Evolutionary conservation across 129 eudicot genomes (phyloP), one percentile per base, ranked within the genome.

Genomic region (Mikania micrantha): DNA sequence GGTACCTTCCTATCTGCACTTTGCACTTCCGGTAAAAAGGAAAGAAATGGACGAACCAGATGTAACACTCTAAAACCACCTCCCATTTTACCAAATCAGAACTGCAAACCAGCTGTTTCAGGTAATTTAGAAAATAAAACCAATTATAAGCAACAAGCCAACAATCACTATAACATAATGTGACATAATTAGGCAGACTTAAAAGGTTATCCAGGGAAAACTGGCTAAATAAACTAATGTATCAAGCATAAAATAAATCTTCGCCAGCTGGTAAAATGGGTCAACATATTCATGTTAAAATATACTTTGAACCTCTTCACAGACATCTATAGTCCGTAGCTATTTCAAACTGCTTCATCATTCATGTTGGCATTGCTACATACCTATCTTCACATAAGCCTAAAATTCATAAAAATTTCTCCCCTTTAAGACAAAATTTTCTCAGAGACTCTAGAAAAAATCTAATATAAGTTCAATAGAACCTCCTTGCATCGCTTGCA

Each of bases 1-100:
- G 87, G 91, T 27, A 85, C 71, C 70, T 76, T 84, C 83, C 83
- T 76, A 11, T 85, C 85, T 25, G 85, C 85, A 49, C 77, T 77
- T 52, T 75, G 81, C 20, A 85, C 83, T 49, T 82, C 83, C 7
- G 91, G 87, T 6, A 85, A 50, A 56, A 79, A 76, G 8, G 78
- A 28, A 60, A 85, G 79, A 66, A 85, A 85, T 3, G 85, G 87
- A 17, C 83, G 64, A 3, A 85, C 91, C 24, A 82, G 69, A 74
- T 85, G 87, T 28, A 85, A 73, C 40, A 73, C 82, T 64, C 85
- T 76, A 73, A 85, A 85, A 36, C 85, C 87, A 17, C 84, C 81
- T 29, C 83, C 85, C 91, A 85, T 85, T 2, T 0, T 40, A 40
- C 1, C 42, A 74, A 52, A 24, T 74, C 59, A 65, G 49, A 40